A percentile compares a stretch with the other conserved stretches of the same genome.
Conservation (phyloP, 139 green algal genomes). For the Deuterostichococcus epilithicus region DNA sequence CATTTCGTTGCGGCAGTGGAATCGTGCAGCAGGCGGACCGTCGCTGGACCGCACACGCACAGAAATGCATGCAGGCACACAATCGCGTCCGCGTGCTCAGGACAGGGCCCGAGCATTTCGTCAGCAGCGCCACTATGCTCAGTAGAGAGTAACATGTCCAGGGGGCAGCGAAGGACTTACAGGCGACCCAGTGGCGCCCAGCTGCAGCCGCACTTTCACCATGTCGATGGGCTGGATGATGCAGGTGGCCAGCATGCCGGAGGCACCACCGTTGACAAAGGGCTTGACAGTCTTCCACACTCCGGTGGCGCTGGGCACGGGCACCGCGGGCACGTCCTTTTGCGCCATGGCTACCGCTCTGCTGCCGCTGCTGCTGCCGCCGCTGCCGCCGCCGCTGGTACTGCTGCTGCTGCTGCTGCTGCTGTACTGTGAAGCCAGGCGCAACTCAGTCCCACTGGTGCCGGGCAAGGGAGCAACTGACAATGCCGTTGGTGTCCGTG, state of each 20-base stretch:
- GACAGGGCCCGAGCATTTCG: background rate
- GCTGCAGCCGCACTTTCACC: slow-evolving; percentile 95
- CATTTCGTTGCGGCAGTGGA: no score
- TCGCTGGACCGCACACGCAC: no score
- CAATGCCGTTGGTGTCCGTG: no score
- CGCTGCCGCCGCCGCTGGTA: no score
- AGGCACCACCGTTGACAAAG: slow-evolving; percentile 92
- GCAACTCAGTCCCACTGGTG: no score
- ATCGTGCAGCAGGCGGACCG: no score
- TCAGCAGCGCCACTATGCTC: background rate
- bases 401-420: no score
- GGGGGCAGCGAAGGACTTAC: slow-evolving; percentile 39
- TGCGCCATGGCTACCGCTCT: background rate
- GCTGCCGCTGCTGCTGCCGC: background rate
- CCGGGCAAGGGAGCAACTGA: no score
- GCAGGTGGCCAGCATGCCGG: slow-evolving; percentile 77
- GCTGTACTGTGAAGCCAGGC: no score
- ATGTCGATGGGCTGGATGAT: slow-evolving; percentile 93
- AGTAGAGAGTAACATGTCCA: background rate
- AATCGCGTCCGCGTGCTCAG: background rate
- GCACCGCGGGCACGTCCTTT: slow-evolving; percentile 10
- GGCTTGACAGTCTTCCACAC: slow-evolving; percentile 89
- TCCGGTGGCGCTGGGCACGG: slow-evolving; percentile 10
- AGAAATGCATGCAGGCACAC: background rate
- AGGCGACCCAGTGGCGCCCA: slow-evolving; percentile 83